Conservation (phyloP, 441 rosid genomes). For the Jatropha podagrica region DNA sequence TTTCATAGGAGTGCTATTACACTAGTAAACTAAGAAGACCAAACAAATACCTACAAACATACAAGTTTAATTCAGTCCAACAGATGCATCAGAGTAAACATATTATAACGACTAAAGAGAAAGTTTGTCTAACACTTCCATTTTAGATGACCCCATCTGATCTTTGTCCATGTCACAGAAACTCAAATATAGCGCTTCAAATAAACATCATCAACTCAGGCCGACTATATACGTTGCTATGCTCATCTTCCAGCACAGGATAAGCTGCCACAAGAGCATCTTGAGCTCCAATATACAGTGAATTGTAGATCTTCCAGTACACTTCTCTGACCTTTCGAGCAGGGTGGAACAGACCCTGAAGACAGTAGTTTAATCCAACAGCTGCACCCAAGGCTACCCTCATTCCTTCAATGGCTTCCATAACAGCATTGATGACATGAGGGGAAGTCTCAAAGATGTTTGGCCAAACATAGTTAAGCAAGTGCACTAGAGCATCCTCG, state of each 20-base stretch:
- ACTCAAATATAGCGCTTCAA: constrained; percentile 25
- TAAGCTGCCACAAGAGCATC: constrained; percentile 94
- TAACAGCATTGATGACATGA: constrained; percentile 90
- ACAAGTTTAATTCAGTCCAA: background rate
- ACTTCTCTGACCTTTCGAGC: constrained; percentile 96
- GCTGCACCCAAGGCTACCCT: constrained; percentile 92
- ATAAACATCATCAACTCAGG: constrained; percentile 86
- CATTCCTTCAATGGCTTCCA: constrained; percentile 98
- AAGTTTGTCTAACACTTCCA: background rate
- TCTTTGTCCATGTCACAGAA: background rate
- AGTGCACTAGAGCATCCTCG: constrained; percentile 92
- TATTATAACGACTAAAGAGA: background rate
- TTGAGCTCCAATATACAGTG: constrained; percentile 86
- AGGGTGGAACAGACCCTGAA: constrained; percentile 97
- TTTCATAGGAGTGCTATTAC: background rate
- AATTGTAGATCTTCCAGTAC: constrained; percentile 97
- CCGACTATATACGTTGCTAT: constrained; percentile 68
- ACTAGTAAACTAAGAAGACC: background rate
- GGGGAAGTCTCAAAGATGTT: constrained; percentile 99
- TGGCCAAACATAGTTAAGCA: constrained; percentile 95
- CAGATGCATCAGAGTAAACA: background rate
- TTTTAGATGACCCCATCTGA: constrained; percentile 7
- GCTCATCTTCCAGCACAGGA: constrained; percentile 77
- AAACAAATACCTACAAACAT: background rate
- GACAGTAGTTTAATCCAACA: constrained; percentile 79